Conservation (phyloP, 2,329 filamentous ascomycete species). For the Aspergillus ochraceus region DNA sequence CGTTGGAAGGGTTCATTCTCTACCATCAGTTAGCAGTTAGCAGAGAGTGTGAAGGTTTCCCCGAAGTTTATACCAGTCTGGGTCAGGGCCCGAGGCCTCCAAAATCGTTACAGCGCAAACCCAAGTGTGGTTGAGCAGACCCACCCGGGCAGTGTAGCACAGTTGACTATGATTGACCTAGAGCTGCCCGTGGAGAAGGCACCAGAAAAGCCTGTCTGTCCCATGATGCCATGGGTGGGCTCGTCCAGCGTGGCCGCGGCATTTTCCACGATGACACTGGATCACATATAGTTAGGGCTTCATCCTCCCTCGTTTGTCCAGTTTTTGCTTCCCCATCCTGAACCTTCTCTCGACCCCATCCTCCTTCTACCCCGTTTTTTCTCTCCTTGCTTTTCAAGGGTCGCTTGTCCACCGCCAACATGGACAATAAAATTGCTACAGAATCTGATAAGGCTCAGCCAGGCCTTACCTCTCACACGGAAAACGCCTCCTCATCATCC, state of each 20-base stretch:
- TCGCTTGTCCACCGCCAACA: slow-evolving; percentile 8
- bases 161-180: background rate
- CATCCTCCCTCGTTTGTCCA: background rate
- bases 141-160: background rate
- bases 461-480: slow-evolving; percentile 24
- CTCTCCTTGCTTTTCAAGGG: background rate
- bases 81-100: background rate
- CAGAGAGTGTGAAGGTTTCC: background rate
- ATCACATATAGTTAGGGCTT: background rate
- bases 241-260: background rate
- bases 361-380: slow-evolving; percentile 1
- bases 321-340: background rate
- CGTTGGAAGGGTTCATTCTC: no score
- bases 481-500: slow-evolving; percentile 18
- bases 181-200: background rate
- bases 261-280: background rate
- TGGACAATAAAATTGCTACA: slow-evolving; percentile 17
- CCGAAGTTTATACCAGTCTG: background rate
- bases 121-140: background rate
- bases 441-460: slow-evolving; percentile 23
- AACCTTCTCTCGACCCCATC: slow-evolving; percentile 1
- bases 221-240: background rate
- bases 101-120: background rate
- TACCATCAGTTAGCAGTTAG: no score
- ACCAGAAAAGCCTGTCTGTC: background rate